Percentiles rank a stretch among this genome's conserved stretches.
phyloP scores from a whole-genome alignment of 2,329 filamentous ascomycete species.

The Aspergillus carbonarius region DNA sequence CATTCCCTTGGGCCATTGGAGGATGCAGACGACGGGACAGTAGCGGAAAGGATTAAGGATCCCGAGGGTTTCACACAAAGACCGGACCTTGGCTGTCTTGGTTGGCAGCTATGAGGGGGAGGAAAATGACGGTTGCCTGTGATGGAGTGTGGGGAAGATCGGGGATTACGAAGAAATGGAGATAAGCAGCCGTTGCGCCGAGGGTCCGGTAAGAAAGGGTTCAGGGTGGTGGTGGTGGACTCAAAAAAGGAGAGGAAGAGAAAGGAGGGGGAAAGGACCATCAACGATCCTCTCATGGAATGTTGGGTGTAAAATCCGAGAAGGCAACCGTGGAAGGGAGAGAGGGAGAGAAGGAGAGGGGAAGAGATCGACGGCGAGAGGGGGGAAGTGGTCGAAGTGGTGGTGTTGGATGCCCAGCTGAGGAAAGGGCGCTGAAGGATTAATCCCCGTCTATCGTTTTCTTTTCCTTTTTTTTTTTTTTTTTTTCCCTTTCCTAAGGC shows the following conservation, averaged over 20 bases:
- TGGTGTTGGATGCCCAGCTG: neutral
- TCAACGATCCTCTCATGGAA: neutral
- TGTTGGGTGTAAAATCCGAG: neutral
- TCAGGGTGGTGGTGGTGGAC: neutral
- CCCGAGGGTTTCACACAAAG: neutral
- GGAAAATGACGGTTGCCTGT: slow-evolving; percentile 20
- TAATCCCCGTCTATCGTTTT: neutral
- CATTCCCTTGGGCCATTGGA: slow-evolving; percentile 27
- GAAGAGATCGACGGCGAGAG: neutral
- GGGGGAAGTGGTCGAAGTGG: neutral
- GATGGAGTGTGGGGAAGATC: slow-evolving; percentile 22
- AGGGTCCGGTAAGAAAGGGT: neutral
- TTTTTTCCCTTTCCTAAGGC: too few relatives aligned
- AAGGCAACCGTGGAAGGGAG: neutral
- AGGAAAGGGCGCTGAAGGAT: neutral
- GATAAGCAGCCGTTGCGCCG: slow-evolving; percentile 5
- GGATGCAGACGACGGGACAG: neutral
- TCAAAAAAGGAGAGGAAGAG: neutral
- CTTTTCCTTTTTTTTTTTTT: too few relatives aligned
- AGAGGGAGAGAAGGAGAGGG: neutral
- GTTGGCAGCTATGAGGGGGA: neutral
- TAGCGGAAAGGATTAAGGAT: neutral
- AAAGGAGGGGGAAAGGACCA: neutral
- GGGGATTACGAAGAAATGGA: neutral
- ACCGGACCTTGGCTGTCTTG: neutral